phyloP scores from a whole-genome alignment of 1,284 basidiomycete genomes.

The Heliocybe sulcata region DNA sequence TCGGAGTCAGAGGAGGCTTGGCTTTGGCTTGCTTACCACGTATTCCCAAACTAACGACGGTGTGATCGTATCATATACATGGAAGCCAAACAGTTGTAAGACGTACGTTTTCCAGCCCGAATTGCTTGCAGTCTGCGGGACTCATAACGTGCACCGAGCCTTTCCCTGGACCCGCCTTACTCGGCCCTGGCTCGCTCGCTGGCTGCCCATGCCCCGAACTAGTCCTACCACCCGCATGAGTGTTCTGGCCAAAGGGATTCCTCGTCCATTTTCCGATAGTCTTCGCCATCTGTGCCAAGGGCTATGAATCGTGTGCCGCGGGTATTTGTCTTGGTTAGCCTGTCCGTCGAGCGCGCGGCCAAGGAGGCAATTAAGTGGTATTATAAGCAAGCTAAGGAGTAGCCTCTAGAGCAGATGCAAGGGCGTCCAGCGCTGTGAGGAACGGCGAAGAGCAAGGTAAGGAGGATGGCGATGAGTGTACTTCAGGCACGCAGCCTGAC shows the following conservation, averaged over 20 bases:
- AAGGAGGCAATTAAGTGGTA: not conserved
- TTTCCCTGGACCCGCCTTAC: not conserved
- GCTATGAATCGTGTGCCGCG: not conserved
- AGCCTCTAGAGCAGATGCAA: not conserved
- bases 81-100: not conserved
- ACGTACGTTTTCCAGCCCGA: conserved; percentile 91
- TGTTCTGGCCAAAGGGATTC: not conserved
- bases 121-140: conserved; percentile 70
- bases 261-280: not conserved
- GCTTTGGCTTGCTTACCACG: conserved; percentile 36
- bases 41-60: conserved; percentile 70
- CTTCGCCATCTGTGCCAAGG: not conserved
- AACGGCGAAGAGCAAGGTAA: not conserved
- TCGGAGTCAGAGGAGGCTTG: conserved; percentile 2
- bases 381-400: not conserved
- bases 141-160: conserved; percentile 16
- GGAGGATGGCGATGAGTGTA: not conserved
- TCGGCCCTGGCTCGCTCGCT: not conserved
- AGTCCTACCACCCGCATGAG: not conserved
- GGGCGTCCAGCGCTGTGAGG: not conserved
- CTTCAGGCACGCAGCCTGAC: not conserved
- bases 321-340: not conserved
- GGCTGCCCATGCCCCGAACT: not conserved
- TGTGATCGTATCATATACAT: conserved; percentile 2
- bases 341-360: not conserved